These are phyloP conservation scores for Cyberlindnera petersonii DNA, from an alignment of 805 yeast genomes.

Conservation along the genomic window DNA sequence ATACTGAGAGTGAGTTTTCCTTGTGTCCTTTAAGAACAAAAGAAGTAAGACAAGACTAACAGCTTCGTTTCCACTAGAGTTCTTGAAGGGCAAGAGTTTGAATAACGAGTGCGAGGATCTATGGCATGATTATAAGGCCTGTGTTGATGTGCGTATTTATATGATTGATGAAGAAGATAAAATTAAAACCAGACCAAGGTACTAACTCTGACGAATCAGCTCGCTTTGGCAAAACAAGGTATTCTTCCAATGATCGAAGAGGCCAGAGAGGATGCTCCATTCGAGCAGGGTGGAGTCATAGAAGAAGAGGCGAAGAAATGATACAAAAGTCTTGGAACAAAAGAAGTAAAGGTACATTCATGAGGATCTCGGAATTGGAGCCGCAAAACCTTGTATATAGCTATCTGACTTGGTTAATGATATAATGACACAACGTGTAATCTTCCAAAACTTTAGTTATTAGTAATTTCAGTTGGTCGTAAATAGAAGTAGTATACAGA, in stretches of 20 bases:
- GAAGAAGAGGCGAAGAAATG: slow-evolving; percentile 13
- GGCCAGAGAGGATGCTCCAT: slow-evolving; percentile 87
- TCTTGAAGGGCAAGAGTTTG: slow-evolving; percentile 49
- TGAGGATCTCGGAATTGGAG: too few species aligned
- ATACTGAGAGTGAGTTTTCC: slow-evolving; percentile 64
- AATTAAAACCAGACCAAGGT: too few species aligned
- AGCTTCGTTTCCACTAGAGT: slow-evolving; percentile 34
- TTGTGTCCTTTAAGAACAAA: neutral
- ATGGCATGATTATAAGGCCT: slow-evolving; percentile 86
- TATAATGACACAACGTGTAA: slow-evolving; percentile 1
- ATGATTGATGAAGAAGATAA: too few species aligned
- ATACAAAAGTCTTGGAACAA: neutral
- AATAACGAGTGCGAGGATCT: slow-evolving; percentile 87
- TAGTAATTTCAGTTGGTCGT: neutral
- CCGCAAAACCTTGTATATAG: slow-evolving; percentile 7
- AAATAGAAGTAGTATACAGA: too few species aligned
- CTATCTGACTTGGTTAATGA: neutral
- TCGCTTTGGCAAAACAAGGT: slow-evolving; percentile 63
- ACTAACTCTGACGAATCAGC: slow-evolving; percentile 27
- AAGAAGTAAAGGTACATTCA: neutral
- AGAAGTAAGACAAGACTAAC: slow-evolving; percentile 2
- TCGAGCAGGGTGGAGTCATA: slow-evolving; percentile 57
- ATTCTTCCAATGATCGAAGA: slow-evolving; percentile 81
- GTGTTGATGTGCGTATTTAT: slow-evolving; percentile 55
- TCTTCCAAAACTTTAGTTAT: too few species aligned